Conservation (phyloP, 805 yeast genomes). For the Wickerhamiella lipophila region DNA sequence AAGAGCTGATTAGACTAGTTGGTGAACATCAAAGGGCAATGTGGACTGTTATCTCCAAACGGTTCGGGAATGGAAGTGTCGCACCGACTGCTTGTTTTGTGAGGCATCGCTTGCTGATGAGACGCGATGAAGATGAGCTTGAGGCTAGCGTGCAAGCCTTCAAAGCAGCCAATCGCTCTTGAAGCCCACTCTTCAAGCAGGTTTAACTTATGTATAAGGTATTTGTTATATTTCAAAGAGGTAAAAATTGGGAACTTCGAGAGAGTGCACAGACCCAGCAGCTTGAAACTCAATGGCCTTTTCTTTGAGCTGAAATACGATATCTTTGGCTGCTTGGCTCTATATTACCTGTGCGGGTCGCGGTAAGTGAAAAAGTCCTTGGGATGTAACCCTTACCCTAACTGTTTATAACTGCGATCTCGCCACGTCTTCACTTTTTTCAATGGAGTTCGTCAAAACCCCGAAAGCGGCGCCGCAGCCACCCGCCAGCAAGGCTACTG, state of each 20-base stretch:
- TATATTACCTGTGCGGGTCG: too few species aligned
- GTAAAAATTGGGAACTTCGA: background rate
- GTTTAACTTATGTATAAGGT: background rate
- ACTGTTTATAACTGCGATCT: background rate
- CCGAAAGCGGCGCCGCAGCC: constrained; percentile 40
- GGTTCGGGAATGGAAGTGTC: background rate
- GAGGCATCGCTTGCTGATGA: constrained; percentile 2
- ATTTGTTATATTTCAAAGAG: background rate
- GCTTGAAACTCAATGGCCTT: too few species aligned
- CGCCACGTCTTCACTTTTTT: background rate
- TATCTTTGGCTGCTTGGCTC: too few species aligned
- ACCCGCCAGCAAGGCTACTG: constrained; percentile 34
- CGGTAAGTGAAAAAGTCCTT: too few species aligned
- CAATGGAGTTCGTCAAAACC: constrained; percentile 45
- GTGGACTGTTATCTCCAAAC: constrained; percentile 13
- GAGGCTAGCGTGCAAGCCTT: background rate
- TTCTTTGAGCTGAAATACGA: too few species aligned
- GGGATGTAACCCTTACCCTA: background rate
- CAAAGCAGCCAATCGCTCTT: background rate
- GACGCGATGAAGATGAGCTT: constrained; percentile 1
- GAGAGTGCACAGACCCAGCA: too few species aligned
- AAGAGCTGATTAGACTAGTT: constrained; percentile 9
- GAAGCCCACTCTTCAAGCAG: background rate
- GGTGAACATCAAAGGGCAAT: constrained; percentile 13
- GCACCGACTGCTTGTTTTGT: constrained; percentile 1